Evolutionary conservation across 768 basidiomycete genomes (phyloP).

Genomic region (Suillus subluteus): DNA sequence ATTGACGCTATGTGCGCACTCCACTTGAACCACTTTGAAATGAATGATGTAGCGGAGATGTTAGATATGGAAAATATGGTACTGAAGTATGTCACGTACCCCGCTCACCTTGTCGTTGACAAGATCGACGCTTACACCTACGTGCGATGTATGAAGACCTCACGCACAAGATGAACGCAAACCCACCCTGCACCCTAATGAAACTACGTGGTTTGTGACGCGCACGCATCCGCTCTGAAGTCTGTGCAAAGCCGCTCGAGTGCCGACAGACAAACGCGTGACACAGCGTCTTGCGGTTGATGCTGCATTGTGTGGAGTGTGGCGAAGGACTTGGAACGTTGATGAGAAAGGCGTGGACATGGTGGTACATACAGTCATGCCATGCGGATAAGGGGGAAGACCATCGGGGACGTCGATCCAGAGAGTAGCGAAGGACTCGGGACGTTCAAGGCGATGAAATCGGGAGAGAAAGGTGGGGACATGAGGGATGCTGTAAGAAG

Average conservation of each 20-base stretch:
- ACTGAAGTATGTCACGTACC: not conserved
- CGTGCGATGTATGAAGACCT: not conserved
- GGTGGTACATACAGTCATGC: too few species aligned
- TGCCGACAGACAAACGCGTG: not conserved
- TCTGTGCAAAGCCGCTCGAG: not conserved
- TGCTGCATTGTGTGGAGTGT: not conserved
- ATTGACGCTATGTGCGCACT: not conserved
- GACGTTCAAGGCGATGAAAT: too few species aligned
- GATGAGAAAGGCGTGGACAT: too few species aligned
- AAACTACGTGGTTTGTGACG: not conserved
- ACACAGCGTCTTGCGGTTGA: not conserved
- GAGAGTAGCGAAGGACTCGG: too few species aligned
- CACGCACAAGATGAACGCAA: not conserved
- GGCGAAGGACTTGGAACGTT: too few species aligned
- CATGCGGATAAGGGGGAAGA: too few species aligned
- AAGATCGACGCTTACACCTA: not conserved
- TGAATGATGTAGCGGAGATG: not conserved
- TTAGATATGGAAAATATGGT: not conserved
- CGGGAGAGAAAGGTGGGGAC: too few species aligned
- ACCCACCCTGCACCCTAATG: not conserved
- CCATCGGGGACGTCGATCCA: too few species aligned
- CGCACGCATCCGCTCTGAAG: not conserved
- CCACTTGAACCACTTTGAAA: not conserved
- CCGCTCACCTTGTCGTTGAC: not conserved
- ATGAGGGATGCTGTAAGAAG: too few species aligned